These are phyloP conservation scores for Akanthomyces lecanii DNA, from an alignment of 2,329 filamentous ascomycete genomes.

Conservation along the genomic window DNA sequence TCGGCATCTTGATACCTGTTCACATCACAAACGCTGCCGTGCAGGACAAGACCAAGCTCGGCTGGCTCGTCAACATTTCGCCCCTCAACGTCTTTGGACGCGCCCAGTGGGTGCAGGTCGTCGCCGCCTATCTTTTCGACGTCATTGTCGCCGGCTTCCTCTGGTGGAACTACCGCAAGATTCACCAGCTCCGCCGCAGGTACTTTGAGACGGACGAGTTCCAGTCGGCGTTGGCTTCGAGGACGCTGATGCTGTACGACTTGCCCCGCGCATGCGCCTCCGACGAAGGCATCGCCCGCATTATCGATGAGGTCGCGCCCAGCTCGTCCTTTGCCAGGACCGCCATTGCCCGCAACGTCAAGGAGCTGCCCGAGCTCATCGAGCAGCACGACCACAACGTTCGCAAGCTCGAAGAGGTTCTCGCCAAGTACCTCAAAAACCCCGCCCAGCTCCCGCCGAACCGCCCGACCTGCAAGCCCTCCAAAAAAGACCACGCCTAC, in stretches of 20 bases:
- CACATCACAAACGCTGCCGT: slow-evolving; percentile 53
- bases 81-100: slow-evolving; percentile 50
- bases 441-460: slow-evolving; percentile 72
- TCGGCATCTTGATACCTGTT: slow-evolving; percentile 74
- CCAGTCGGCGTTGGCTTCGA: slow-evolving; percentile 77
- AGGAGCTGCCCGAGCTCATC: slow-evolving; percentile 80
- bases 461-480: slow-evolving; percentile 74
- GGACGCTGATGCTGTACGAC: slow-evolving; percentile 72
- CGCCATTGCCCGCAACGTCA: slow-evolving; percentile 86
- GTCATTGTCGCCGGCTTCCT: slow-evolving; percentile 73
- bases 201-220: slow-evolving; percentile 89
- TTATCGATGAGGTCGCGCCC: slow-evolving; percentile 76
- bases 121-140: slow-evolving; percentile 63
- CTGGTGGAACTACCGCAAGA: slow-evolving; percentile 82
- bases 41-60: slow-evolving; percentile 24
- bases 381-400: slow-evolving; percentile 78
- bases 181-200: slow-evolving; percentile 64
- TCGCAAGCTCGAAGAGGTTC: slow-evolving; percentile 71
- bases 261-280: slow-evolving; percentile 71
- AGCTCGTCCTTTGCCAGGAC: slow-evolving; percentile 74
- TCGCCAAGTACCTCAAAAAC: slow-evolving; percentile 88
- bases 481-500: slow-evolving; percentile 71
- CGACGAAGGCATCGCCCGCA: slow-evolving; percentile 80
- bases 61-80: slow-evolving; percentile 57
- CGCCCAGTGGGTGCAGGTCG: slow-evolving; percentile 56